Percentiles rank a stretch among this genome's conserved stretches.
Conservation (phyloP, 768 basidiomycete species). For the Macrolepiota dolichaula region DNA sequence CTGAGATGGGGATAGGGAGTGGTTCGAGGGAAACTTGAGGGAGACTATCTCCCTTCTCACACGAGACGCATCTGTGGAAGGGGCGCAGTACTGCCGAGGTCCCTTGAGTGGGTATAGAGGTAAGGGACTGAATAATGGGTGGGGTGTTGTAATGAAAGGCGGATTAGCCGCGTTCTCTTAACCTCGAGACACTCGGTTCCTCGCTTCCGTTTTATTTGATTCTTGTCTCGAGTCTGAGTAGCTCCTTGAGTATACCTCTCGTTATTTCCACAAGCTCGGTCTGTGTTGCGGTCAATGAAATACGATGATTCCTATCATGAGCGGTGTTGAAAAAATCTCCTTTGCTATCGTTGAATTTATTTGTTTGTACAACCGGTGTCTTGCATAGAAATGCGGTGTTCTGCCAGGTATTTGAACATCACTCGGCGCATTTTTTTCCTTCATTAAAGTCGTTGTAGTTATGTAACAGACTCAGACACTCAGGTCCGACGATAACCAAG, state of each 20-base stretch:
- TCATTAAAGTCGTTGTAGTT: too few relatives aligned
- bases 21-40: not conserved
- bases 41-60: not conserved
- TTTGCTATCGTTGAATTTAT: not conserved
- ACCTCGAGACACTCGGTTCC: not conserved
- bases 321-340: too few relatives aligned
- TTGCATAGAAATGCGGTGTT: too few relatives aligned
- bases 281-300: not conserved
- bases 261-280: not conserved
- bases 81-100: too few relatives aligned
- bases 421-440: too few relatives aligned
- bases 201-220: not conserved
- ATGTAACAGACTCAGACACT: too few relatives aligned
- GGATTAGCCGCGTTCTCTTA: not conserved
- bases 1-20: constrained; percentile 63
- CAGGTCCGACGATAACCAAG: too few relatives aligned
- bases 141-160: not conserved
- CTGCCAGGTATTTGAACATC: too few relatives aligned
- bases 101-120: too few relatives aligned
- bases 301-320: too few relatives aligned
- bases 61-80: not conserved
- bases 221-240: not conserved
- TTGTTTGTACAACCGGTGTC: not conserved
- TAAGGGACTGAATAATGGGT: not conserved
- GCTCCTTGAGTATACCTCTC: not conserved